phyloP scores from a whole-genome alignment of 2,329 filamentous ascomycete genomes.

The Aspergillus ruber region DNA sequence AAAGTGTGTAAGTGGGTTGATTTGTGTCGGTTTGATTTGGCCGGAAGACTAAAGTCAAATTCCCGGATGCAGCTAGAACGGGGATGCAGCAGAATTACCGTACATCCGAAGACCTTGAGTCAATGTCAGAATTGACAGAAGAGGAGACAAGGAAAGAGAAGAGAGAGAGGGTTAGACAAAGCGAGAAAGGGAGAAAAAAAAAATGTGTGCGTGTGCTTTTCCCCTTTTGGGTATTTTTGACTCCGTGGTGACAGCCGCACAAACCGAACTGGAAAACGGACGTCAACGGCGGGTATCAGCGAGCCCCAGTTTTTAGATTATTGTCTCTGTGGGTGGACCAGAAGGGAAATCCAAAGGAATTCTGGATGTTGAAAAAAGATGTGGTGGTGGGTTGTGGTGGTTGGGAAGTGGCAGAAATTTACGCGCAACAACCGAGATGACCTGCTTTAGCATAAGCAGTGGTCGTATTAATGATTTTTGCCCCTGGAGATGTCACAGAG shows the following conservation, averaged over 20 bases:
- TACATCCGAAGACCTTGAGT: not conserved
- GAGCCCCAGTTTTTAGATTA: not conserved
- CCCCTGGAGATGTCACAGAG: no score
- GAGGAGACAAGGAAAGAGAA: not conserved
- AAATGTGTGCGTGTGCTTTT: not conserved
- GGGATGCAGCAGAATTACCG: not conserved
- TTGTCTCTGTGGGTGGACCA: not conserved
- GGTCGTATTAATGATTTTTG: no score
- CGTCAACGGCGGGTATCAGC: not conserved
- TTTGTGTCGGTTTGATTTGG: not conserved
- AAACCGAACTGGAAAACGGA: constrained; percentile 2
- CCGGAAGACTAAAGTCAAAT: constrained; percentile 2
- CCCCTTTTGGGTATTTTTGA: constrained; percentile 1
- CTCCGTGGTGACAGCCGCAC: constrained; percentile 5
- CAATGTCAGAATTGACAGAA: not conserved
- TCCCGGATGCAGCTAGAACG: constrained; percentile 1
- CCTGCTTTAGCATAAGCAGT: no score
- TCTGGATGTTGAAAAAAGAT: not conserved
- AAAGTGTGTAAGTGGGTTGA: not conserved
- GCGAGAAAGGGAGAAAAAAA: constrained; percentile 7
- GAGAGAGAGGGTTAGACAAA: constrained; percentile 5
- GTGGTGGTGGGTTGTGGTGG: not conserved
- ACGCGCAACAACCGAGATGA: no score
- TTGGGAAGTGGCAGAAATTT: no score
- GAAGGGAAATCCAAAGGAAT: not conserved